A percentile compares a stretch with the other conserved stretches of the same genome.
phyloP scores from a whole-genome alignment of 495 filamentous ascomycete species.

The Hypoxylon cercidicola region DNA sequence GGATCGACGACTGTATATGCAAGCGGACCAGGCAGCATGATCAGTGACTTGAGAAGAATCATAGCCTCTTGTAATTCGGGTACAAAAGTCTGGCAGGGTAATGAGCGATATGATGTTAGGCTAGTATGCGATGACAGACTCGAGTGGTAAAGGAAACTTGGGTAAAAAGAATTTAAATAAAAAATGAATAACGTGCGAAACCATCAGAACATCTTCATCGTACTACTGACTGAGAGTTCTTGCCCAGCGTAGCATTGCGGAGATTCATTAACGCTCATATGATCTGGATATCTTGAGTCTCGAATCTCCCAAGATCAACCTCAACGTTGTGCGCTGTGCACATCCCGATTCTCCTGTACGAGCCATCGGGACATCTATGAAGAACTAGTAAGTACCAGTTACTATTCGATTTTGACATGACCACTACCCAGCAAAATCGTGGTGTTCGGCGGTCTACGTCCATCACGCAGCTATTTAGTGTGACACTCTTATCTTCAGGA shows the following conservation, averaged over 20 bases:
- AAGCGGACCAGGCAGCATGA: slow-evolving; percentile 70
- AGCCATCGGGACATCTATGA: slow-evolving; percentile 14
- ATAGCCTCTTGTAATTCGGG: slow-evolving; percentile 65
- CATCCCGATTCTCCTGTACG: slow-evolving; percentile 28
- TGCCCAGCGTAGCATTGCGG: too few species aligned
- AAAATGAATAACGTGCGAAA: slow-evolving; percentile 20
- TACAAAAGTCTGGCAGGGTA: slow-evolving; percentile 62
- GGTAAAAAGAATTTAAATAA: slow-evolving; percentile 13
- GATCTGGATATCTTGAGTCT: slow-evolving; percentile 19
- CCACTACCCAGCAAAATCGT: slow-evolving; percentile 19
- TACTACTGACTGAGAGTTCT: neutral
- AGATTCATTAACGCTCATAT: slow-evolving; percentile 1
- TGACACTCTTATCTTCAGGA: neutral
- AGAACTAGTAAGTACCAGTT: slow-evolving; percentile 29
- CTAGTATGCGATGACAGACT: slow-evolving; percentile 67
- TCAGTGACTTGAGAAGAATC: slow-evolving; percentile 62
- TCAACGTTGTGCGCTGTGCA: slow-evolving; percentile 1
- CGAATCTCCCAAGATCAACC: slow-evolving; percentile 23
- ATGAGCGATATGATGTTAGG: slow-evolving; percentile 64
- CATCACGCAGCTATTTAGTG: slow-evolving; percentile 21
- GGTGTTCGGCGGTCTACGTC: slow-evolving; percentile 29
- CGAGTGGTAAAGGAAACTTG: slow-evolving; percentile 47
- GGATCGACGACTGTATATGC: slow-evolving; percentile 67
- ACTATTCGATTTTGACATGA: slow-evolving; percentile 13
- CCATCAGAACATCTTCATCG: neutral